These are phyloP conservation scores for Nymphaea colorata DNA, from an alignment of 164 flowering plant species.

Conservation along the genomic window DNA sequence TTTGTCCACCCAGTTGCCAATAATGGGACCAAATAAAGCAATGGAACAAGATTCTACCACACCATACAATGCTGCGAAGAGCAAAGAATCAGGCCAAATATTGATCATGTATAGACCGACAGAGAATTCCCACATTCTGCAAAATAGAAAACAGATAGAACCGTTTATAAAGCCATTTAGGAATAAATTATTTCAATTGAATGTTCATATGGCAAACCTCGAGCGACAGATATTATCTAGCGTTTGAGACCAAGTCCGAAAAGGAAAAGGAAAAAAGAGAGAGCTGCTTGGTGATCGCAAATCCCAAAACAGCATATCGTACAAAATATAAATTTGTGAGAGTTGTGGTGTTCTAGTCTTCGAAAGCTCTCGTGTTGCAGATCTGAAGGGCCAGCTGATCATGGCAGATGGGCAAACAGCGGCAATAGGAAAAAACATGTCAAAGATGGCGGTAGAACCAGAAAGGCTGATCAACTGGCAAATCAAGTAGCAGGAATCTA, in stretches of 20 bases:
- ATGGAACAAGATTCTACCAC: slow-evolving; percentile 67
- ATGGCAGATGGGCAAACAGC: not conserved
- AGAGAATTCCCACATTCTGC: slow-evolving; percentile 97
- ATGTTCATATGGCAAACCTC: not conserved
- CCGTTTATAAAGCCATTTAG: not conserved
- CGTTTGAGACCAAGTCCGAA: too few relatives aligned
- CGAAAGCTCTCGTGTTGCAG: too few relatives aligned
- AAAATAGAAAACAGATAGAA: not conserved
- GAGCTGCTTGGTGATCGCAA: not conserved
- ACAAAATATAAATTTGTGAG: not conserved
- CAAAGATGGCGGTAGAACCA: not conserved
- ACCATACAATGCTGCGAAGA: slow-evolving; percentile 73
- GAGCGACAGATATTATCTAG: too few relatives aligned
- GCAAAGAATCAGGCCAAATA: slow-evolving; percentile 73
- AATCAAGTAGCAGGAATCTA: not conserved
- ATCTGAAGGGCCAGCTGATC: not conserved
- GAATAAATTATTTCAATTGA: not conserved
- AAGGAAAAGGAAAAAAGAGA: not conserved
- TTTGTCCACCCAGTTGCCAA: slow-evolving; percentile 61
- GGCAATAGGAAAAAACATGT: not conserved
- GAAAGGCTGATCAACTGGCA: not conserved
- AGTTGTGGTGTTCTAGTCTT: too few relatives aligned
- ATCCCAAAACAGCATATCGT: not conserved
- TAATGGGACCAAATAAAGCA: slow-evolving; percentile 59
- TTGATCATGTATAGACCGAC: slow-evolving; percentile 81